Evolutionary conservation across 805 yeast genomes (phyloP).

Genomic region (Nakazawaea molendinolei): DNA sequence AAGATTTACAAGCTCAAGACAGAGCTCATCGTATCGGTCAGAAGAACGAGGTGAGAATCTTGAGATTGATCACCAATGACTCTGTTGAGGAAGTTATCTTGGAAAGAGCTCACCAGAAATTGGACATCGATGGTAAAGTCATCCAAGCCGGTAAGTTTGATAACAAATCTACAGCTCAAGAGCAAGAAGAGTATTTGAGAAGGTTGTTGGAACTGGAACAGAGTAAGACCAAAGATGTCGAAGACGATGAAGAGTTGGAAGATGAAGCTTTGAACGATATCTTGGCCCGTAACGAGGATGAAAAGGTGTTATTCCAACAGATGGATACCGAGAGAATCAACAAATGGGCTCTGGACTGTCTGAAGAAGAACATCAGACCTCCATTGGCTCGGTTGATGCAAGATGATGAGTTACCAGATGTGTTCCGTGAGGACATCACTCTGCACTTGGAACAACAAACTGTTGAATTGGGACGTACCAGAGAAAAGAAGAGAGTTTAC

Average conservation of each 20-base stretch:
- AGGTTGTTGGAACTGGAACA: conserved; percentile 67
- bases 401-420: conserved; percentile 71
- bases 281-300: conserved; percentile 63
- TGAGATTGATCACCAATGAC: conserved; percentile 73
- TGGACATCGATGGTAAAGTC: conserved; percentile 84
- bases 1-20: conserved; percentile 86
- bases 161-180: conserved; percentile 80
- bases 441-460: conserved; percentile 35
- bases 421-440: conserved; percentile 60
- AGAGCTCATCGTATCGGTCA: conserved; percentile 89
- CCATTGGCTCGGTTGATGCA: conserved; percentile 49
- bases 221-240: conserved; percentile 32
- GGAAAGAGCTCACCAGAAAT: conserved; percentile 76
- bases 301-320: conserved; percentile 44
- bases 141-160: conserved; percentile 90
- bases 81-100: conserved; percentile 80
- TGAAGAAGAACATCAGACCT: conserved; percentile 18
- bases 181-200: conserved; percentile 75
- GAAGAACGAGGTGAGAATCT: conserved; percentile 78
- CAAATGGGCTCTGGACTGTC: conserved; percentile 27
- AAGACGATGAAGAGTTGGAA: conserved; percentile 54
- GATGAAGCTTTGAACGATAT: conserved; percentile 70
- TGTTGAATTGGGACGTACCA: conserved; percentile 43
- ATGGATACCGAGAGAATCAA: conserved; percentile 52
- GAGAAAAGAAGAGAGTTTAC: conserved; percentile 55